Evolutionary conservation across 768 basidiomycete species (phyloP).

Genomic region (Scleroderma bovista): DNA sequence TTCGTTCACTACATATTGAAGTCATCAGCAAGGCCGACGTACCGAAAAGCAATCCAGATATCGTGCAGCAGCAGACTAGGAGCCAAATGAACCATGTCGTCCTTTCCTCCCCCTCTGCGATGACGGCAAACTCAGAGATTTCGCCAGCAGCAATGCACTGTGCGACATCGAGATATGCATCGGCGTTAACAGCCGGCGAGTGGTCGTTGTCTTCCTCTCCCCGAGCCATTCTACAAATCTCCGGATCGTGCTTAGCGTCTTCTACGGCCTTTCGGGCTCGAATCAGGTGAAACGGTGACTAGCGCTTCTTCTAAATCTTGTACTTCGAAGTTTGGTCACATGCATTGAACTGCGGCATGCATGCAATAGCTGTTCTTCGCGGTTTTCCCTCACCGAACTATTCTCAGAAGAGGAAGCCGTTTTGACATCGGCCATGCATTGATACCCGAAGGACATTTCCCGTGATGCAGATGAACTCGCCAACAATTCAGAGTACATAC

Average conservation of each 20-base stretch:
- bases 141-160: slow-evolving; percentile 32
- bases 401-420: no score
- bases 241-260: no score
- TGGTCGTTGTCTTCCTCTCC: neutral
- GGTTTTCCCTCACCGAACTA: no score
- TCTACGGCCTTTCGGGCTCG: no score
- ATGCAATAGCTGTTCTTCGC: no score
- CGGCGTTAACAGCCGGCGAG: neutral
- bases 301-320: neutral
- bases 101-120: slow-evolving; percentile 59
- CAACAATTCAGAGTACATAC: no score
- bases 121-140: slow-evolving; percentile 53
- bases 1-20: neutral
- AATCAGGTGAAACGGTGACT: neutral
- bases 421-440: no score
- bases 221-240: no score
- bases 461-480: no score
- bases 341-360: no score
- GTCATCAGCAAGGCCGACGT: slow-evolving; percentile 13
- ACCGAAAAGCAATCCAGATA: slow-evolving; percentile 76
- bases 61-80: slow-evolving; percentile 69
- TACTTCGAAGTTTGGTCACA: no score
- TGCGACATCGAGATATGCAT: slow-evolving; percentile 12
- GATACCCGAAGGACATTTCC: no score
- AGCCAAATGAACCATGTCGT: slow-evolving; percentile 75